These are phyloP conservation scores for Peronospora belbahrii DNA, from an alignment of 352 stramenopile genomes.

Conservation along the genomic window DNA sequence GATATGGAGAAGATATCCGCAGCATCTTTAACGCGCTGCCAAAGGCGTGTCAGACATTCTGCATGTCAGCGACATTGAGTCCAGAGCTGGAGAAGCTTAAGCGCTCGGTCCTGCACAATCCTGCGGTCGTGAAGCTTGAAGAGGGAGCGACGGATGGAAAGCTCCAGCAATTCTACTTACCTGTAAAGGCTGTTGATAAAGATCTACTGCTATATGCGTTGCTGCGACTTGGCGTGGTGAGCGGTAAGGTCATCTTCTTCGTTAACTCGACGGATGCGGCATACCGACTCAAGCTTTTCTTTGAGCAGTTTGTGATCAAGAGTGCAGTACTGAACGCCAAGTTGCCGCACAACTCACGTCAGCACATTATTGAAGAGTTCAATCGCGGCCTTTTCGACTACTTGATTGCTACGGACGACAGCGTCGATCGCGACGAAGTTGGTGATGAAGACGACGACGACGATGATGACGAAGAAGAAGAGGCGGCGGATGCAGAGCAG, in stretches of 20 bases:
- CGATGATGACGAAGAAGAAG: constrained; percentile 59
- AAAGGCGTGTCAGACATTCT: constrained; percentile 97
- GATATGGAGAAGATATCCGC: constrained; percentile 90
- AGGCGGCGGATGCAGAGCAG: constrained; percentile 32
- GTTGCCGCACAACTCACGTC: constrained; percentile 94
- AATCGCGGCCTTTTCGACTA: constrained; percentile 98
- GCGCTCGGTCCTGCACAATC: constrained; percentile 94
- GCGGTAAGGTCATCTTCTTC: constrained; percentile 98
- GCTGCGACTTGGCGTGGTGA: constrained; percentile 95
- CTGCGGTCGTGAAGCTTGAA: constrained; percentile 95
- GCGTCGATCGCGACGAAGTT: constrained; percentile 82
- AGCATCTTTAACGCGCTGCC: constrained; percentile 91
- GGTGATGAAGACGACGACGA: constrained; percentile 59
- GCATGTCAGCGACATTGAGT: constrained; percentile 97
- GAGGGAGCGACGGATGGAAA: constrained; percentile 85
- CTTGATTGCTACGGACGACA: constrained; percentile 98
- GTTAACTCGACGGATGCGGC: constrained; percentile 93
- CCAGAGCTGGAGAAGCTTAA: constrained; percentile 96
- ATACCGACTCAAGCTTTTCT: constrained; percentile 98
- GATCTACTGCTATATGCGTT: constrained; percentile 97
- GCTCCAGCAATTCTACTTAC: constrained; percentile 95
- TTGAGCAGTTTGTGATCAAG: constrained; percentile 98
- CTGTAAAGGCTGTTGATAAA: constrained; percentile 88
- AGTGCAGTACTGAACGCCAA: constrained; percentile 98
- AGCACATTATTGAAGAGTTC: constrained; percentile 95